A percentile compares a stretch with the other conserved stretches of the same genome.
These are phyloP conservation scores for Chlorella sorokiniana DNA, from an alignment of 139 green algal genomes.

Conservation along the genomic window DNA sequence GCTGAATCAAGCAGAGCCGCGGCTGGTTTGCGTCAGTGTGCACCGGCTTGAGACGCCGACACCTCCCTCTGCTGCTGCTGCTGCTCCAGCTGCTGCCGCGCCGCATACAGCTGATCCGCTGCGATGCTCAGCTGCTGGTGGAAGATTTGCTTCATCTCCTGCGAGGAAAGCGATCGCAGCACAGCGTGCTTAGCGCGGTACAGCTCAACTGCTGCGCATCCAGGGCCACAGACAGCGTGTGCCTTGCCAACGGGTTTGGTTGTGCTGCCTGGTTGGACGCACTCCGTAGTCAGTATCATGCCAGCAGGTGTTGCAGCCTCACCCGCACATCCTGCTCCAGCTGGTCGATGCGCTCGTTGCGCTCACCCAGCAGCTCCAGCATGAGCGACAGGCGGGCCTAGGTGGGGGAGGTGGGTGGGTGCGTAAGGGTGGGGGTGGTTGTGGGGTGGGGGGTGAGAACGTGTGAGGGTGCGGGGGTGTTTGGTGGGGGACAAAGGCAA, in stretches of 20 bases:
- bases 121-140: conserved; percentile 58
- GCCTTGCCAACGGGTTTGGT: neutral
- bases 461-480: neutral
- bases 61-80: neutral
- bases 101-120: conserved; percentile 41
- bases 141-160: conserved; percentile 83
- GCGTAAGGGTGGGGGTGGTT: neutral
- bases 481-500: neutral
- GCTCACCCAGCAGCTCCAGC: conserved; percentile 69
- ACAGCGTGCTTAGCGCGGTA: neutral
- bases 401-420: too few species aligned
- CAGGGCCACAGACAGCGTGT: neutral
- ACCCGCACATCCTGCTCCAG: conserved; percentile 73
- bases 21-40: too few species aligned
- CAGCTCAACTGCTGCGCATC: neutral
- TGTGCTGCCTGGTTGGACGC: too few species aligned
- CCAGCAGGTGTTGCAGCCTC: too few species aligned
- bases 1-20: too few species aligned
- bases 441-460: neutral
- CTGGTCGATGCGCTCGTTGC: conserved; percentile 73
- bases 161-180: neutral
- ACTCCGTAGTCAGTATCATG: too few species aligned
- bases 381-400: conserved; percentile 45
- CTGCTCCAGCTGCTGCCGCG: conserved; percentile 10
- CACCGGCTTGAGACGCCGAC: too few species aligned